These are phyloP conservation scores for Boletus subparvulus DNA, from an alignment of 768 basidiomycete species.

Conservation along the genomic window DNA sequence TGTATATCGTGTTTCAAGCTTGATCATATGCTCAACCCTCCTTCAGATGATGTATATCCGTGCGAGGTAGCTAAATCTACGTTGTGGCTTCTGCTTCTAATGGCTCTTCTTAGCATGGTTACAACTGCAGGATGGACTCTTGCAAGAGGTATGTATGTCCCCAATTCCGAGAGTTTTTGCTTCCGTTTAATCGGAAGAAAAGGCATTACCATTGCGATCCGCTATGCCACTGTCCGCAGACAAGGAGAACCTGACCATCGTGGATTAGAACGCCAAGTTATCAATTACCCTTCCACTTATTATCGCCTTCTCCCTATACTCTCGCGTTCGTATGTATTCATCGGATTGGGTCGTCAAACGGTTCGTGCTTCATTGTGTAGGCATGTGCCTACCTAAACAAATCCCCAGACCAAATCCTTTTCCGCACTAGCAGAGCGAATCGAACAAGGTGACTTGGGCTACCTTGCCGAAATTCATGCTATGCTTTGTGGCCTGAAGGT, in stretches of 20 bases:
- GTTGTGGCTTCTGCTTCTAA: neutral
- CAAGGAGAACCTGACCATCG: conserved; percentile 55
- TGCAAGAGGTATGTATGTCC: conserved; percentile 51
- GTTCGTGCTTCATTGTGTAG: conserved; percentile 35
- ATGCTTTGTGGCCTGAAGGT: conserved; percentile 69
- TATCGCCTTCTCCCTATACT: conserved; percentile 71
- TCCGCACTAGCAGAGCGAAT: conserved; percentile 48
- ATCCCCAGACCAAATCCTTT: conserved; percentile 48
- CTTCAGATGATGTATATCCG: conserved; percentile 72
- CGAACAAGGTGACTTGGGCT: conserved; percentile 54
- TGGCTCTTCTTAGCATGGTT: conserved; percentile 52
- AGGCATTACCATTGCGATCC: conserved; percentile 56
- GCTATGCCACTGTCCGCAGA: conserved; percentile 70
- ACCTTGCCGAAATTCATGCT: conserved; percentile 72
- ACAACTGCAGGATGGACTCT: conserved; percentile 58
- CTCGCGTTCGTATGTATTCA: conserved; percentile 67
- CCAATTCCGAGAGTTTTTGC: neutral
- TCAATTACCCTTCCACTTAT: conserved; percentile 71
- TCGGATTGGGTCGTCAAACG: conserved; percentile 58
- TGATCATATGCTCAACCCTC: neutral
- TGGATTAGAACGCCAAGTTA: conserved; percentile 64
- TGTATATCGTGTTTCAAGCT: conserved; percentile 23
- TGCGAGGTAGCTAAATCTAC: conserved; percentile 42
- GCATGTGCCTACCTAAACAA: neutral
- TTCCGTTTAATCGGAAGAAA: conserved; percentile 34